phyloP scores from a whole-genome alignment of 306 rosid species.

The Hippophae rhamnoides region DNA sequence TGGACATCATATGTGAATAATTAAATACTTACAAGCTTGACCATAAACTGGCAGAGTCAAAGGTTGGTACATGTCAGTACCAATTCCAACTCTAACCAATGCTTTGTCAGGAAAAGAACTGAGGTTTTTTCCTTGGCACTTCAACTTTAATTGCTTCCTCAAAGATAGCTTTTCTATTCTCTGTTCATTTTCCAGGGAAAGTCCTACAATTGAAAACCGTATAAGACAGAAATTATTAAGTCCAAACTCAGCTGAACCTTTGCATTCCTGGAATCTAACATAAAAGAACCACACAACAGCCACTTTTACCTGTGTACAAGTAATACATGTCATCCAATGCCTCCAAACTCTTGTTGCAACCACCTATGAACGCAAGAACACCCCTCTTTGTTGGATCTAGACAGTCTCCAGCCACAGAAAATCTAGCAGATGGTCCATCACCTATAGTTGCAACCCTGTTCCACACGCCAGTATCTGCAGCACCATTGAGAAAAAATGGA shows the following conservation, averaged over 20 bases:
- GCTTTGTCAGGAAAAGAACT: conserved; percentile 41
- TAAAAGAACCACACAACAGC: not conserved
- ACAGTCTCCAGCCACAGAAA: conserved; percentile 91
- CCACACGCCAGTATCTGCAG: conserved; percentile 82
- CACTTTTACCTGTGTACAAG: conserved; percentile 68
- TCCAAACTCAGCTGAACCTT: conserved; percentile 4
- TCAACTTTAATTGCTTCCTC: conserved; percentile 83
- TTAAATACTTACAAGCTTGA: conserved; percentile 46
- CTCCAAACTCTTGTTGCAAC: conserved; percentile 93
- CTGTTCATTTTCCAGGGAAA: conserved; percentile 55
- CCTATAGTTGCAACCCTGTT: conserved; percentile 51
- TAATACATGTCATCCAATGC: conserved; percentile 89
- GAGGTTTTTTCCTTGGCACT: conserved; percentile 83
- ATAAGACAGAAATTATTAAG: conserved; percentile 18
- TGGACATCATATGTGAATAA: not conserved
- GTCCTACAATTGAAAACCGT: conserved; percentile 46
- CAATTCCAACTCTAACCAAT: conserved; percentile 42
- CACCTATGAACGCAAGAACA: conserved; percentile 83
- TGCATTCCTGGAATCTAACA: not conserved
- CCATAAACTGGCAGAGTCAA: conserved; percentile 29
- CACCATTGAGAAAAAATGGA: conserved; percentile 17
- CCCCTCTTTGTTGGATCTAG: conserved; percentile 75
- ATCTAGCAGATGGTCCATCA: conserved; percentile 80
- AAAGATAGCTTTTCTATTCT: conserved; percentile 82
- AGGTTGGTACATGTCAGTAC: conserved; percentile 38